Evolutionary conservation across 257 asterid genomes (phyloP).

Genomic region (Penstemon davidsonii): DNA sequence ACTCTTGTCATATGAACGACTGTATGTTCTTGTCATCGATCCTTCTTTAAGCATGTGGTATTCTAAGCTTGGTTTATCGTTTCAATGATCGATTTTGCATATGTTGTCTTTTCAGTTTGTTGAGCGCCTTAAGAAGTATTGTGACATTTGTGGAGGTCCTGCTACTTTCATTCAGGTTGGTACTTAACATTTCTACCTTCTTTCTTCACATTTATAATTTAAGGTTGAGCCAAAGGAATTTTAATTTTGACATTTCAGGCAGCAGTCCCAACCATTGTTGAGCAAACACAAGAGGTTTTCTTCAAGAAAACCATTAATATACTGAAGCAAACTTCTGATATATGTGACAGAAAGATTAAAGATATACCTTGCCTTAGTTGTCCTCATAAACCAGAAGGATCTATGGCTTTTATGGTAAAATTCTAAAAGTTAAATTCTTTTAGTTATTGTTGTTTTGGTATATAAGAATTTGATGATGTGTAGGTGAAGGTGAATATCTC

Average conservation of each 20-base stretch:
- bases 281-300: conserved; percentile 59
- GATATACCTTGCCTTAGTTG: conserved; percentile 63
- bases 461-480: conserved; percentile 8
- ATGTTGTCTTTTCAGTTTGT: conserved; percentile 52
- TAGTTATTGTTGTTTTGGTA: neutral
- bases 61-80: neutral
- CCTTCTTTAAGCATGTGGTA: neutral
- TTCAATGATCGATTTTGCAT: neutral
- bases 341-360: conserved; percentile 46
- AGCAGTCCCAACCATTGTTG: conserved; percentile 67
- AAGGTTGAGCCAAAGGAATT: neutral
- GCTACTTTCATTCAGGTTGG: conserved; percentile 87
- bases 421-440: neutral
- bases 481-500: conserved; percentile 60
- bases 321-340: conserved; percentile 52
- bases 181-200: neutral
- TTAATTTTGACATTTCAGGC: conserved; percentile 41
- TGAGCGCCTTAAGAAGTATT: conserved; percentile 72
- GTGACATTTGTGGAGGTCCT: conserved; percentile 80
- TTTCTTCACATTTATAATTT: neutral
- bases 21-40: too few relatives aligned
- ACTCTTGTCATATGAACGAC: too few relatives aligned
- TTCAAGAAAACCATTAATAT: conserved; percentile 53
- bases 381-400: conserved; percentile 68
- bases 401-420: conserved; percentile 74